Percentiles rank a stretch among this genome's conserved stretches.
Conservation (phyloP, 306 rosid genomes). For the Cucumis sativus region DNA sequence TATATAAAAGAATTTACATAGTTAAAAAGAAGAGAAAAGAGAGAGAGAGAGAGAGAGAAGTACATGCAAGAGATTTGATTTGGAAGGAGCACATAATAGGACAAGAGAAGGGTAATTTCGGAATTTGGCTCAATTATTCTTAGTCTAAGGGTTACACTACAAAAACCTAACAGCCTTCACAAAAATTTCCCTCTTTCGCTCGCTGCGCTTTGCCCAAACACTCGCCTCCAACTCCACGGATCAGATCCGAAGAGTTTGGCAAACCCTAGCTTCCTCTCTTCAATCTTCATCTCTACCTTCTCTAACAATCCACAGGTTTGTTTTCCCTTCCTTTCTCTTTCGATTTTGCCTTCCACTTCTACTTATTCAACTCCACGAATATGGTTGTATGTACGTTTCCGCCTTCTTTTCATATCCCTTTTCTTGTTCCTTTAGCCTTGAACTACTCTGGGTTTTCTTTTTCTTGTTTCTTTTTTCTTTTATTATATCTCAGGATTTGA, state of each 20-base stretch:
- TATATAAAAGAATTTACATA: neutral
- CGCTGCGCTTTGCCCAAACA: neutral
- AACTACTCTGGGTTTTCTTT: neutral
- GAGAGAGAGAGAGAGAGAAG: no score
- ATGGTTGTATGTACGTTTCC: neutral
- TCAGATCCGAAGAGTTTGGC: slow-evolving; percentile 99
- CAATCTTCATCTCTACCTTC: neutral
- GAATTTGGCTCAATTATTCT: neutral
- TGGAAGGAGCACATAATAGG: neutral
- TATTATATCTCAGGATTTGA: neutral
- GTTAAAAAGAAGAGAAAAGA: neutral
- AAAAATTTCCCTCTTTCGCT: neutral
- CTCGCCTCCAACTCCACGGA: slow-evolving; percentile 87
- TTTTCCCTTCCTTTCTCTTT: neutral
- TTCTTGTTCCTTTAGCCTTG: neutral
- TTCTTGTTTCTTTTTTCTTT: neutral
- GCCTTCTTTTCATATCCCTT: neutral
- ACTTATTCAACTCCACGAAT: neutral
- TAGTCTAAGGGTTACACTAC: slow-evolving; percentile 13
- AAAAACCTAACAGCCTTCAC: slow-evolving; percentile 13
- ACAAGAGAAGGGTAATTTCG: neutral
- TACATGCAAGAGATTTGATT: neutral
- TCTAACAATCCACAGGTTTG: neutral
- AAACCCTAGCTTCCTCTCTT: slow-evolving; percentile 31
- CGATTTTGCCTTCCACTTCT: neutral